Conservation (phyloP, 495 filamentous ascomycete species). For the Daldinia bambusicola region DNA sequence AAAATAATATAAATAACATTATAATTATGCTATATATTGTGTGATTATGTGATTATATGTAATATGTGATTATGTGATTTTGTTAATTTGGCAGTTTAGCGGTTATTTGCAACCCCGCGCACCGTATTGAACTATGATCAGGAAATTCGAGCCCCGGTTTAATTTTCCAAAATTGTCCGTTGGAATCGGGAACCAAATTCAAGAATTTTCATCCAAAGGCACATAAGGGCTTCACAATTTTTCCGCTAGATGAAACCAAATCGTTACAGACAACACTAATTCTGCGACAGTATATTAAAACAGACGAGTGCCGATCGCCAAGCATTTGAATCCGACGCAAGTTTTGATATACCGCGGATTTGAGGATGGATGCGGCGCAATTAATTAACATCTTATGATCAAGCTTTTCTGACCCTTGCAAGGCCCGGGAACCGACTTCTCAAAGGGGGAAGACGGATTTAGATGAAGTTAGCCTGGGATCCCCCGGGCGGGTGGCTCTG, state of each 20-base stretch:
- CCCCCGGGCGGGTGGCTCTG: neutral
- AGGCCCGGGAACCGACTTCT: neutral
- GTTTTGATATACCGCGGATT: neutral
- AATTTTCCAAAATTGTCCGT: neutral
- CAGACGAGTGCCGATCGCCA: neutral
- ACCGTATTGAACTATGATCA: too few relatives aligned
- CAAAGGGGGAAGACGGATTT: neutral
- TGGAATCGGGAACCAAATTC: neutral
- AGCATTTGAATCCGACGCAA: constrained; percentile 2
- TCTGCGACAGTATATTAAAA: constrained; percentile 1
- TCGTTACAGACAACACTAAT: neutral
- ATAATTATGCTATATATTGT: too few relatives aligned
- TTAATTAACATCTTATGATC: constrained; percentile 1
- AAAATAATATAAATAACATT: too few relatives aligned
- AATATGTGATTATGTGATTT: too few relatives aligned
- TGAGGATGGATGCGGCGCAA: constrained; percentile 5
- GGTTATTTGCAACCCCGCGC: too few relatives aligned
- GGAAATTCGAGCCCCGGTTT: neutral
- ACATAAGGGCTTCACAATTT: neutral
- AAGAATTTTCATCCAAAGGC: neutral
- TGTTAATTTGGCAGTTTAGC: too few relatives aligned
- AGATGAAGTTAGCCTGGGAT: constrained; percentile 3
- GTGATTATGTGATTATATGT: too few relatives aligned
- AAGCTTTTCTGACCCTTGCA: constrained; percentile 10
- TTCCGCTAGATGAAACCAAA: neutral